Evolutionary conservation across 768 basidiomycete species (phyloP).

Genomic region (Lactarius pseudohatsudake): DNA sequence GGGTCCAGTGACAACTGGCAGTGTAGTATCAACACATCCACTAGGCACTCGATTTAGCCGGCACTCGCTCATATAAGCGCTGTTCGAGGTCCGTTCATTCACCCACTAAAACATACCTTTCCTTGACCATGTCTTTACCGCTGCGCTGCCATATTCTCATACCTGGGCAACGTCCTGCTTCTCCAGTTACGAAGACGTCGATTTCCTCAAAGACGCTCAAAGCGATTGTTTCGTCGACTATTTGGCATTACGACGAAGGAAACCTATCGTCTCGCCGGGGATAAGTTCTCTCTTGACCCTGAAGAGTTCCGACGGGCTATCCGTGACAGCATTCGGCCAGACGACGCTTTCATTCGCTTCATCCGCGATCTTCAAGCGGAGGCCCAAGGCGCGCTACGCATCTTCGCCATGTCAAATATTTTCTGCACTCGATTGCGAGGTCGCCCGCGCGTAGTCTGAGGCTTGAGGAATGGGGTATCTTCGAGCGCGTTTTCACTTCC

Average conservation of each 20-base stretch:
- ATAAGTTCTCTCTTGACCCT: conserved; percentile 41
- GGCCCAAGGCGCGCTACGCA: conserved; percentile 38
- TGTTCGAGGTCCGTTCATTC: too few relatives aligned
- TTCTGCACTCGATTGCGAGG: conserved; percentile 52
- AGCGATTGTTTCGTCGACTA: conserved; percentile 44
- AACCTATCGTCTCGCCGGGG: conserved; percentile 41
- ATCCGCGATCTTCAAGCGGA: conserved; percentile 47
- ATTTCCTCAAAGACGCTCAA: conserved; percentile 44
- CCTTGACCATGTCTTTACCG: conserved; percentile 10
- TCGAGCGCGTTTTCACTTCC: conserved; percentile 53
- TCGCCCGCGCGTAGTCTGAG: conserved; percentile 40
- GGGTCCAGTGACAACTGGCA: too few relatives aligned
- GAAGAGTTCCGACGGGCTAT: conserved; percentile 47
- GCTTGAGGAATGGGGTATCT: conserved; percentile 49
- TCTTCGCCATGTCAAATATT: conserved; percentile 63
- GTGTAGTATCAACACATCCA: too few relatives aligned
- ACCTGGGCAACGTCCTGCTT: conserved; percentile 55
- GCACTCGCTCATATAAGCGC: too few relatives aligned
- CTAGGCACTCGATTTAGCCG: too few relatives aligned
- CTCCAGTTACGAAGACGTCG: conserved; percentile 43
- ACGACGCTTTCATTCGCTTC: conserved; percentile 46
- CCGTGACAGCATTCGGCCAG: conserved; percentile 47
- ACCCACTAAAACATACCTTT: too few relatives aligned
- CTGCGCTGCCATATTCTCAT: conserved; percentile 38
- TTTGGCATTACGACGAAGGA: conserved; percentile 54